Conservation (phyloP, 768 basidiomycete species). For the Psilocybe tampanensis region DNA sequence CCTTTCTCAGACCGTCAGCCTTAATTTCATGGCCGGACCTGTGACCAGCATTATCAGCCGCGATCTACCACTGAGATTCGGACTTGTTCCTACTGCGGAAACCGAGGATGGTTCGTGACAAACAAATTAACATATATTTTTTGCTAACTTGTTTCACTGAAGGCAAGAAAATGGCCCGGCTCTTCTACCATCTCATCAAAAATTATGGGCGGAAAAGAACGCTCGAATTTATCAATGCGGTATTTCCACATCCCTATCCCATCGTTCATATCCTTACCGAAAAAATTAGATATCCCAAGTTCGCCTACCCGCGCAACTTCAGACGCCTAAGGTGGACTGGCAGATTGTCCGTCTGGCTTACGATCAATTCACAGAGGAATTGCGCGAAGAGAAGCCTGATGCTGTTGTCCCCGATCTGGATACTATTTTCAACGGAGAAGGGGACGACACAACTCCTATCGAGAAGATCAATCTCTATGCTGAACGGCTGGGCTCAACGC, state of each 20-base stretch:
- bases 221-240: conserved; percentile 58
- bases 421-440: conserved; percentile 22
- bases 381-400: conserved; percentile 28
- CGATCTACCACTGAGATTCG: conserved; percentile 80
- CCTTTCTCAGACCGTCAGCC: conserved; percentile 59
- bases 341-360: conserved; percentile 40
- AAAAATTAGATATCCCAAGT: conserved; percentile 37
- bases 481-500: conserved; percentile 56
- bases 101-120: conserved; percentile 41
- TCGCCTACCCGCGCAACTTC: conserved; percentile 30
- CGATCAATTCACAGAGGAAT: conserved; percentile 32
- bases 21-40: conserved; percentile 65
- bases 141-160: neutral
- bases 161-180: conserved; percentile 71
- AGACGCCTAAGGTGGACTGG: conserved; percentile 44
- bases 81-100: conserved; percentile 76
- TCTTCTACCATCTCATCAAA: conserved; percentile 69
- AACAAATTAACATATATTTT: too few relatives aligned
- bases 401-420: conserved; percentile 22
- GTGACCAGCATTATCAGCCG: conserved; percentile 74
- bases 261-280: conserved; percentile 1
- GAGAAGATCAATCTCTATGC: conserved; percentile 55
- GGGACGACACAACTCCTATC: conserved; percentile 36
- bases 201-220: conserved; percentile 67
- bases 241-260: conserved; percentile 25